phyloP scores from a whole-genome alignment of 129 eudicot species.

The Scalesia atractyloides region DNA sequence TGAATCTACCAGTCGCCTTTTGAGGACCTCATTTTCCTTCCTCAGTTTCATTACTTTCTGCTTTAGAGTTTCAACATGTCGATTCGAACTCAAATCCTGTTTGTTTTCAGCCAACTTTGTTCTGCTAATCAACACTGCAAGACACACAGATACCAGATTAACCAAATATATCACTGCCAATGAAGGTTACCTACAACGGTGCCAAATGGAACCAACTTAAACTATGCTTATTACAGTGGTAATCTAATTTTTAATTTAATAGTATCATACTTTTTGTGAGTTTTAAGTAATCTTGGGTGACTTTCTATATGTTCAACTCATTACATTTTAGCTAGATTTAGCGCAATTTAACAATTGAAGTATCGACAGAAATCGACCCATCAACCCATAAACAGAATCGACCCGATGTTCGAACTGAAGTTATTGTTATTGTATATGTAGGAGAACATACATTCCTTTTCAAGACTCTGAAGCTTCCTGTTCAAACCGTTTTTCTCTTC shows the following conservation, averaged over 20 bases:
- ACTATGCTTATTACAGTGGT: not conserved
- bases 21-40: no score
- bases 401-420: not conserved
- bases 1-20: no score
- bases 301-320: not conserved
- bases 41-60: no score
- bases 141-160: conserved; percentile 11
- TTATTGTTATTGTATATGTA: not conserved
- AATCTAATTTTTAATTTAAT: not conserved
- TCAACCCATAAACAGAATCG: not conserved
- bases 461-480: conserved; percentile 53
- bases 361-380: not conserved
- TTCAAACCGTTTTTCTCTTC: conserved; percentile 62
- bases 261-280: not conserved
- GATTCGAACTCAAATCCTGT: conserved; percentile 41
- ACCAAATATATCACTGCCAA: conserved; percentile 7
- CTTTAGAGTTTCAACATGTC: conserved; percentile 54
- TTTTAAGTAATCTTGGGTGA: not conserved
- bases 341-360: not conserved
- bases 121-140: conserved; percentile 55
- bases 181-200: not conserved
- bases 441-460: conserved; percentile 63
- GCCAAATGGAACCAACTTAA: not conserved
- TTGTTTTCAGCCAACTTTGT: conserved; percentile 50
- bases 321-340: not conserved